A percentile compares a stretch with the other conserved stretches of the same genome.
These are phyloP conservation scores for Simplicillium sp. DNA, from an alignment of 2,329 filamentous ascomycete species.

Conservation along the genomic window DNA sequence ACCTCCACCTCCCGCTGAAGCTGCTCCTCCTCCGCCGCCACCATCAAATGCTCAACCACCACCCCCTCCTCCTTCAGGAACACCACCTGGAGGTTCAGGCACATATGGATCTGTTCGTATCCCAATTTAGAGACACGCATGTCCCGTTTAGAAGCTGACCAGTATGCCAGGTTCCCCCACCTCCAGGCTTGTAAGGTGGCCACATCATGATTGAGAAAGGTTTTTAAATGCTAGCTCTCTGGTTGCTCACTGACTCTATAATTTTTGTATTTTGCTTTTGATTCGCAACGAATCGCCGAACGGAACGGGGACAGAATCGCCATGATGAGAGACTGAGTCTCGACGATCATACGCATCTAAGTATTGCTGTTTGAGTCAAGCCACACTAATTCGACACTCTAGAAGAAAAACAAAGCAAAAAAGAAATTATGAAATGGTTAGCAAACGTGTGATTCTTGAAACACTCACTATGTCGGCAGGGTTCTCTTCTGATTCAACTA, in stretches of 20 bases:
- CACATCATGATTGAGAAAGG: not conserved
- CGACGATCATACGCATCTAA: too few relatives aligned
- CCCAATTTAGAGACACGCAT: too few relatives aligned
- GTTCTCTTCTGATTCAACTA: too few relatives aligned
- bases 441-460: too few relatives aligned
- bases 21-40: conserved; percentile 55
- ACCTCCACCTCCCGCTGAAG: conserved; percentile 48
- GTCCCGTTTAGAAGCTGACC: not conserved
- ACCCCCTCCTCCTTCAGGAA: conserved; percentile 37
- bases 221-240: not conserved
- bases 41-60: conserved; percentile 47
- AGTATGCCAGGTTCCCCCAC: conserved; percentile 39
- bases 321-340: too few relatives aligned
- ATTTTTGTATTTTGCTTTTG: not conserved
- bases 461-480: too few relatives aligned
- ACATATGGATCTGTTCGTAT: conserved; percentile 56
- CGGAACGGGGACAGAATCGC: too few relatives aligned
- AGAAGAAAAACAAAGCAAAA: too few relatives aligned
- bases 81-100: conserved; percentile 35
- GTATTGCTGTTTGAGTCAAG: too few relatives aligned
- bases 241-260: not conserved
- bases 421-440: too few relatives aligned
- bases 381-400: too few relatives aligned
- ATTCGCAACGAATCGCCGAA: not conserved
- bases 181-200: conserved; percentile 37